Base-by-base conservation (phyloP, 768 basidiomycete species). In the Dacryopinax spathularia region DNA sequence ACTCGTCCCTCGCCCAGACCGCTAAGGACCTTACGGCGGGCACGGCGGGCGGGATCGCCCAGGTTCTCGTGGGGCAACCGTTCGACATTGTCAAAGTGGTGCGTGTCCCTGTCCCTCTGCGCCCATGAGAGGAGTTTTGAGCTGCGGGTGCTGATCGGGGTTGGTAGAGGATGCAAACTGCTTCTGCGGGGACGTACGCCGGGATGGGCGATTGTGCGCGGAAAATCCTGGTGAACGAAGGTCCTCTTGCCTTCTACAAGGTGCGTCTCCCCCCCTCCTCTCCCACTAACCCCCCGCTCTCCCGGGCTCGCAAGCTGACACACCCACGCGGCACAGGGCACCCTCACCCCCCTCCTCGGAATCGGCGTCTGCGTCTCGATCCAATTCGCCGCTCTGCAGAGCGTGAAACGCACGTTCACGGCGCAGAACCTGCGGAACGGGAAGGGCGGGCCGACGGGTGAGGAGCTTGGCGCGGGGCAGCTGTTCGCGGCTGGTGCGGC, bases 331-430 rank as follows among this genome's bases (percentile, higher is more conserved):
- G 7, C 10, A 13, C 64, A 95, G 91, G 93, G 93, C 63, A 94
- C 93, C 0, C 75, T 95, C 56, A 88, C 91, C 1, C 93, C 93
- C 12, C 77, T 97, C 12, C 77, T 95, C 20, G 93, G 93, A 41
- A 94, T 97, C 66, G 93, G 93, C 66, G 81, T 89, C 37, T 97
- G 93, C 70, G 93, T 97, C 3, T 94, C 92, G 12, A 97, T 97
- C 71, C 93, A 97, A 73, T 97, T 97, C 71, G 93, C 85, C 63
- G 91, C 84, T 31, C 79, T 97, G 64, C 92, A 95, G 74, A 85
- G 83, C 66, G 78, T 85, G 59, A 97, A 97, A 73, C 84, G 93
- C 18, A 77, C 79, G 68, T 93, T 94, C 69, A 82, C 84, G 2
- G 70, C 73, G 37, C 80, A 80, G 64, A 94, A 94, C 70, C 63